Evolutionary conservation across 2,329 filamentous ascomycete genomes (phyloP).

Genomic region (Cladophialophora immunda): DNA sequence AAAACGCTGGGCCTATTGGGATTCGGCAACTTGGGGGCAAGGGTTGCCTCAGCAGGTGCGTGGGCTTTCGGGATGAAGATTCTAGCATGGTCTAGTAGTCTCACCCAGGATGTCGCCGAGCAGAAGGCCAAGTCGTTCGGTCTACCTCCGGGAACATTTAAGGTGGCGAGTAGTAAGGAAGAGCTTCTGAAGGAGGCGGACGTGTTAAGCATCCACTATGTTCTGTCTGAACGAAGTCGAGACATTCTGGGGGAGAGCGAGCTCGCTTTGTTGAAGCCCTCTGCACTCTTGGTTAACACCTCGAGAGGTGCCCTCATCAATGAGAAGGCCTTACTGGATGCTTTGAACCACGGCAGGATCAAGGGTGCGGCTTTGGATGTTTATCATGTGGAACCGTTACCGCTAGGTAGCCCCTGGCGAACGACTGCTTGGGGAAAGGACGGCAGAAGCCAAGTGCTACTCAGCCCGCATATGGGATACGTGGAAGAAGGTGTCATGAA

Average conservation of each 20-base stretch:
- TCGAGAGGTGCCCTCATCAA: conserved; percentile 72
- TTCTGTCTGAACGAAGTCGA: conserved; percentile 71
- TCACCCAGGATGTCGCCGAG: conserved; percentile 77
- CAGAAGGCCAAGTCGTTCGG: conserved; percentile 50
- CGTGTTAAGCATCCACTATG: conserved; percentile 72
- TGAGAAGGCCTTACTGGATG: conserved; percentile 68
- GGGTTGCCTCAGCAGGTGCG: conserved; percentile 72
- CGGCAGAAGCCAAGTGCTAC: conserved; percentile 70
- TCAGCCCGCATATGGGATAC: conserved; percentile 85
- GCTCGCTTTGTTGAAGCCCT: conserved; percentile 70
- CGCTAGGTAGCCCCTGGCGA: conserved; percentile 70
- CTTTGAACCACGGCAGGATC: conserved; percentile 65
- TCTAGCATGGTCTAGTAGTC: conserved; percentile 78
- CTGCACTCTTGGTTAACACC: conserved; percentile 72
- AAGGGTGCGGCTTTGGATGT: conserved; percentile 74
- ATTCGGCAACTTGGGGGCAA: conserved; percentile 74
- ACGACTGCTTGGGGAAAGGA: conserved; percentile 69
- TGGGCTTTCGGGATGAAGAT: conserved; percentile 78
- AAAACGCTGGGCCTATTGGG: conserved; percentile 76
- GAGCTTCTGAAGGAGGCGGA: conserved; percentile 24
- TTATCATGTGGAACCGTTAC: conserved; percentile 73
- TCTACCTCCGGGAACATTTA: conserved; percentile 12
- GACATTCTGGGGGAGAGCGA: conserved; percentile 70
- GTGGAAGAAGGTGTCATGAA: conserved; percentile 71
- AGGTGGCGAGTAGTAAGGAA: conserved; percentile 18